These are phyloP conservation scores for Claviceps maximensis DNA, from an alignment of 2,329 filamentous ascomycete genomes.

Conservation along the genomic window DNA sequence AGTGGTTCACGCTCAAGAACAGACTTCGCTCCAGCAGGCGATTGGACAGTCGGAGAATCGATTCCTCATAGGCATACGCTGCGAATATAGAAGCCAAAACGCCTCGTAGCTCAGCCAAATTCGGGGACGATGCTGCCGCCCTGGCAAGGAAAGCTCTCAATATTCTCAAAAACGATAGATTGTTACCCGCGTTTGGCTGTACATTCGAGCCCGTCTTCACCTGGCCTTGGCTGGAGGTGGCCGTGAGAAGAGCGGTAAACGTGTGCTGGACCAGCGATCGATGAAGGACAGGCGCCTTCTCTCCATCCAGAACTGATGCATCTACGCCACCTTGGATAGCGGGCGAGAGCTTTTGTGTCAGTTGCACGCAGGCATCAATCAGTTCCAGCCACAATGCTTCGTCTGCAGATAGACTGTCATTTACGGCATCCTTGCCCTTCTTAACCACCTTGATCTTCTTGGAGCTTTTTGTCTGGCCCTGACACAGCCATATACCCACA, in stretches of 20 bases:
- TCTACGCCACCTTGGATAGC: slow-evolving; percentile 28
- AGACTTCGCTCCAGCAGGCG: slow-evolving; percentile 77
- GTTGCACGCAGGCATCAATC: slow-evolving; percentile 46
- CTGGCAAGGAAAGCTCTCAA: slow-evolving; percentile 77
- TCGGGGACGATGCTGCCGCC: slow-evolving; percentile 70
- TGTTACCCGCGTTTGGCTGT: slow-evolving; percentile 29
- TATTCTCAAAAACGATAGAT: slow-evolving; percentile 75
- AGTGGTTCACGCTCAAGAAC: slow-evolving; percentile 68
- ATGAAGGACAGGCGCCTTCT: slow-evolving; percentile 52
- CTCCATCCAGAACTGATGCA: slow-evolving; percentile 32
- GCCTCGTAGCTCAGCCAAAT: slow-evolving; percentile 69
- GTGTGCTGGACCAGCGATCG: slow-evolving; percentile 76
- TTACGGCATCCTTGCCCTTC: slow-evolving; percentile 32
- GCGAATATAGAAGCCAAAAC: slow-evolving; percentile 86
- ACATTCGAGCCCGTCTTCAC: slow-evolving; percentile 21
- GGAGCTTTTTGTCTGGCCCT: slow-evolving; percentile 60
- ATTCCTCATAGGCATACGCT: slow-evolving; percentile 90
- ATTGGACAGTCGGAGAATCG: slow-evolving; percentile 73
- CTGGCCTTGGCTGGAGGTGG: slow-evolving; percentile 45
- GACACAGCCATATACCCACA: slow-evolving; percentile 92
- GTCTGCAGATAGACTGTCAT: slow-evolving; percentile 34
- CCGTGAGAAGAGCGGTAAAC: slow-evolving; percentile 73
- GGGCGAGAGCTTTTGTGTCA: slow-evolving; percentile 51
- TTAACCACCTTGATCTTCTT: slow-evolving; percentile 32
- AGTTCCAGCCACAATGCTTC: slow-evolving; percentile 48